Evolutionary conservation across 257 asterid genomes (phyloP), one percentile per base, ranked within the genome.

Genomic region (Echium plantagineum): DNA sequence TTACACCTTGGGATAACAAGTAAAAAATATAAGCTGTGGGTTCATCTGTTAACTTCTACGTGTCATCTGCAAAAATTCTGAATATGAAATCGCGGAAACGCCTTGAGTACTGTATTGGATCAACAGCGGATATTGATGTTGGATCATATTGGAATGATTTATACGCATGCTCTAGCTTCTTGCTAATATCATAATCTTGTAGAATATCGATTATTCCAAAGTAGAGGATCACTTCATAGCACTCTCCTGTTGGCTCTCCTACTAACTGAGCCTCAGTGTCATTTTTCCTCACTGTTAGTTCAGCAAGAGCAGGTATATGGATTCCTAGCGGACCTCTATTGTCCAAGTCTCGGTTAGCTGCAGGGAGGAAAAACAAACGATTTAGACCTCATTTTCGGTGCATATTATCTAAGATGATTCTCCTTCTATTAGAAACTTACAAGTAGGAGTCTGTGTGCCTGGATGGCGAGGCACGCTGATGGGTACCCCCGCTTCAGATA

Each of bases 161-260:
- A 82, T 87, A 87, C 9, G 96, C 96, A 64, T 90, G 97, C 67
- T 90, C 97, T 5, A 90, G 91, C 83, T 83, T 90, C 86, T 90
- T 90, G 82, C 94, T 83, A 59, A 90, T 87, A 49, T 87, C 97
- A 20, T 87, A 90, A 58, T 87, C 95, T 69, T 90, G 97, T 21
- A 87, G 68, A 60, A 90, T 87, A 81, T 90, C 97, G 22, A 90
- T 90, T 21, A 90, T 85, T 17, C 97, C 89, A 47, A 90, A 83
- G 53, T 85, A 89, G 21, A 90, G 77, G 67, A 87, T 58, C 63
- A 90, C 87, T 60, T 90, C 96, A 46, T 77, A 90, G 69, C 70
- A 80, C 81, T 80, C 87, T 63, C 97, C 96, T 1, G 87, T 85
- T 17, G 87, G 86, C 38, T 83, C 94, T 53, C 97, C 94, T 0